A percentile compares a stretch with the other conserved stretches of the same genome.
Evolutionary conservation across 2,329 filamentous ascomycete species (phyloP).

Genomic region (Trichoderma hamatum): DNA sequence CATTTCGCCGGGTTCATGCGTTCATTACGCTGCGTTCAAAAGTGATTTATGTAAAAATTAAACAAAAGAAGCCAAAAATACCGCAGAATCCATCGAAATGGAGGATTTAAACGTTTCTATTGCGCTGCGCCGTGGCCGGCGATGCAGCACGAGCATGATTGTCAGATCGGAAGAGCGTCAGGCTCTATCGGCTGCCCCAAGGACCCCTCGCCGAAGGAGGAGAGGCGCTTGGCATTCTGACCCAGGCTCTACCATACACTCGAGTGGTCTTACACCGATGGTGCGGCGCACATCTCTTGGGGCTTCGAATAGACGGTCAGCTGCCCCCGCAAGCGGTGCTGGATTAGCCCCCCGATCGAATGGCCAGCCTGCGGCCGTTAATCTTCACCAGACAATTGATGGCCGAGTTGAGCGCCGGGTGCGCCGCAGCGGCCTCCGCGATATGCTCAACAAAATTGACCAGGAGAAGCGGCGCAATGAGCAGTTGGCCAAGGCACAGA

Average conservation of each 20-base stretch:
- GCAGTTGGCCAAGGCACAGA: constrained; percentile 48
- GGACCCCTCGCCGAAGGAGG: constrained; percentile 42
- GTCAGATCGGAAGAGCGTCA: constrained; percentile 29
- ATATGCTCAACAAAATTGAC: constrained; percentile 59
- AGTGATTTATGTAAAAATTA: background rate
- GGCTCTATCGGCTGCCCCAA: constrained; percentile 29
- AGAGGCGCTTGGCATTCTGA: constrained; percentile 64
- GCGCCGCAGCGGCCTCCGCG: constrained; percentile 59
- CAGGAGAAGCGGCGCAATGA: constrained; percentile 49
- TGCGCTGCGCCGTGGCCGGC: constrained; percentile 58
- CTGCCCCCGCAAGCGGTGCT: constrained; percentile 43
- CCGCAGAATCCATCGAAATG: constrained; percentile 35
- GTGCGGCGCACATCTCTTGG: constrained; percentile 54
- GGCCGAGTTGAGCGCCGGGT: constrained; percentile 61
- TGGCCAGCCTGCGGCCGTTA: constrained; percentile 38
- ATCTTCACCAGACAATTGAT: constrained; percentile 58
- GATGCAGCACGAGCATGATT: constrained; percentile 44
- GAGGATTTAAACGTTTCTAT: constrained; percentile 53
- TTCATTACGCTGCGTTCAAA: background rate
- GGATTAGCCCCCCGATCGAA: constrained; percentile 33
- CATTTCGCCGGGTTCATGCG: too few relatives aligned
- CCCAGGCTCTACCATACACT: constrained; percentile 49
- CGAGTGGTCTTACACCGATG: constrained; percentile 63
- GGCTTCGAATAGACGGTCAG: constrained; percentile 47
- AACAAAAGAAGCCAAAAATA: background rate